Evolutionary conservation across 2,329 filamentous ascomycete genomes (phyloP).

Genomic region (Ambrosiella cleistominuta): DNA sequence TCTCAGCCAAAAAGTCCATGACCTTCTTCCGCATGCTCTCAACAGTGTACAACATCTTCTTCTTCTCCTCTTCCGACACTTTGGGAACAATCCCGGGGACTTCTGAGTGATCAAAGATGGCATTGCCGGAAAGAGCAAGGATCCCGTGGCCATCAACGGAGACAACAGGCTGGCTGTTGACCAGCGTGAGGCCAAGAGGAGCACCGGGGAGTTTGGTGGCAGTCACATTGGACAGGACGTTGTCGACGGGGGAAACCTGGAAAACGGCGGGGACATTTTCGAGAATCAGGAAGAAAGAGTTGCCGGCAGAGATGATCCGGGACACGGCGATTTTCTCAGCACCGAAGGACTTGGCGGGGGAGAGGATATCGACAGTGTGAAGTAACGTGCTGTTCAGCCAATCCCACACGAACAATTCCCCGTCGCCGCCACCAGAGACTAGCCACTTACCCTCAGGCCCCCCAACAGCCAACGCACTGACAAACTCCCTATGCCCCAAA

Average conservation of each 20-base stretch:
- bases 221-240: constrained; percentile 35
- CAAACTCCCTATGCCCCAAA: constrained; percentile 71
- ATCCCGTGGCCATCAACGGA: constrained; percentile 14
- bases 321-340: constrained; percentile 28
- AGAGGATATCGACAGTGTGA: constrained; percentile 34
- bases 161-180: constrained; percentile 24
- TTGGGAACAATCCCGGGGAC: constrained; percentile 19
- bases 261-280: constrained; percentile 45
- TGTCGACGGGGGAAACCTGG: constrained; percentile 36
- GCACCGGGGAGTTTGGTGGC: constrained; percentile 16
- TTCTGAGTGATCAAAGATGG: constrained; percentile 14
- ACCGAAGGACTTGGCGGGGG: neutral
- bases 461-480: constrained; percentile 58
- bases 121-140: constrained; percentile 9
- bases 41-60: constrained; percentile 27
- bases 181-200: constrained; percentile 17
- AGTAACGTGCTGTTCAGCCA: constrained; percentile 46
- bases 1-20: constrained; percentile 14
- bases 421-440: constrained; percentile 75
- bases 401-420: constrained; percentile 63
- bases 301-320: constrained; percentile 14
- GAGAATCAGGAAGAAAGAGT: constrained; percentile 24
- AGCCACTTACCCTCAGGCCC: constrained; percentile 39
- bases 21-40: constrained; percentile 31
- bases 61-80: constrained; percentile 23